These are phyloP conservation scores for Amphirosellinia nigrospora DNA, from an alignment of 495 filamentous ascomycete species.

Conservation along the genomic window DNA sequence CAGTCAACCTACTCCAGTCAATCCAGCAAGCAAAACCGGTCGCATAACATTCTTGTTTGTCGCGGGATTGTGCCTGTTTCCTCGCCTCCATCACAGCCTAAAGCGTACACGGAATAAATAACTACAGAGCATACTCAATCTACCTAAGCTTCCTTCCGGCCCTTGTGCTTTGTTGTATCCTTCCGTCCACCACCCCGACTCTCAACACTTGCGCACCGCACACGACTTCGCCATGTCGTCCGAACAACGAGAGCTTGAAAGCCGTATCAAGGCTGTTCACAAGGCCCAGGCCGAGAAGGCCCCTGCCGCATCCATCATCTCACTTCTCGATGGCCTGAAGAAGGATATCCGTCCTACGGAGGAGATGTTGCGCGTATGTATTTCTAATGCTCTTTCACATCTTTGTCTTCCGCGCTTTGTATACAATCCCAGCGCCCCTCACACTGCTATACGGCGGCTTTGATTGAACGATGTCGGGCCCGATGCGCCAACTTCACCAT, in stretches of 20 bases:
- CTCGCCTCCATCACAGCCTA: neutral
- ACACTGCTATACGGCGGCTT: neutral
- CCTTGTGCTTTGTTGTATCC: neutral
- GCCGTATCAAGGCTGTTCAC: constrained; percentile 71
- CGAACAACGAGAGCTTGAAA: constrained; percentile 78
- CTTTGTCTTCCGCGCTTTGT: constrained; percentile 4
- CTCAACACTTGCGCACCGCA: neutral
- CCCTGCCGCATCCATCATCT: constrained; percentile 65
- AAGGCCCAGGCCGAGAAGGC: constrained; percentile 77
- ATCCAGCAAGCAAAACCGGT: neutral
- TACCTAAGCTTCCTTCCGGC: no score
- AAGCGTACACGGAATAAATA: neutral
- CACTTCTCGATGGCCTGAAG: constrained; percentile 77
- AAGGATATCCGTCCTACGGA: constrained; percentile 82
- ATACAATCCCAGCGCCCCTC: neutral
- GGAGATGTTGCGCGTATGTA: constrained; percentile 74
- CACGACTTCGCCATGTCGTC: constrained; percentile 9
- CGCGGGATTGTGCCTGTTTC: neutral
- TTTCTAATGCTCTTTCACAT: constrained; percentile 7
- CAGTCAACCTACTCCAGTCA: neutral
- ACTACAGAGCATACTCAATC: neutral
- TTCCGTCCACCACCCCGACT: neutral
- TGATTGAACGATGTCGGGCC: neutral
- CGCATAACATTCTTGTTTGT: neutral
- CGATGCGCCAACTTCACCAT: neutral